Evolutionary conservation across 768 basidiomycete genomes (phyloP).

Genomic region (Kwoniella newhampshirensis): DNA sequence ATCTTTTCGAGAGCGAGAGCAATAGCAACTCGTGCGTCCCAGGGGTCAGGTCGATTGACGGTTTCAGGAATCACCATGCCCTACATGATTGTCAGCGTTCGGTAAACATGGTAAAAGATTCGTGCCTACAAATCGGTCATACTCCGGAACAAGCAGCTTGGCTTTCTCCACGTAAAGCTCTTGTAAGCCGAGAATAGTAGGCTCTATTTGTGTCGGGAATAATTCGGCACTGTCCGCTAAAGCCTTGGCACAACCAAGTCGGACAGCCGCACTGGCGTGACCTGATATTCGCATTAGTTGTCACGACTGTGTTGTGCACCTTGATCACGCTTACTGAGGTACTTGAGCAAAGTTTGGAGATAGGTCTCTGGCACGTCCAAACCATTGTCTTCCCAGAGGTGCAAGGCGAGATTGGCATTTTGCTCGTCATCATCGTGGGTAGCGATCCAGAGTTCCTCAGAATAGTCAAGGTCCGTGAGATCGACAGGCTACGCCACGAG

Average conservation of each 20-base stretch:
- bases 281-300: constrained; percentile 59
- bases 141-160: constrained; percentile 83
- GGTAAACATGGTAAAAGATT: too few species aligned
- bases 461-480: constrained; percentile 91
- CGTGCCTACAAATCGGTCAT: constrained; percentile 82
- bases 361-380: constrained; percentile 75
- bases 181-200: constrained; percentile 59
- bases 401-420: constrained; percentile 74
- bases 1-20: constrained; percentile 67
- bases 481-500: constrained; percentile 71
- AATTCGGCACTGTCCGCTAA: constrained; percentile 74
- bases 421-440: constrained; percentile 87
- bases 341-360: constrained; percentile 62
- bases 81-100: constrained; percentile 56
- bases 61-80: constrained; percentile 90
- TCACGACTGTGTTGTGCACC: constrained; percentile 4
- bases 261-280: constrained; percentile 77
- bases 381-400: constrained; percentile 94
- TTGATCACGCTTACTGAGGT: constrained; percentile 62
- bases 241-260: constrained; percentile 67
- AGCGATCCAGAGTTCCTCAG: constrained; percentile 80
- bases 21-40: constrained; percentile 74
- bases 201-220: constrained; percentile 64
- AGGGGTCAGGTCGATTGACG: constrained; percentile 84
- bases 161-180: constrained; percentile 84